These are phyloP conservation scores for Echria macrotheca DNA, from an alignment of 495 filamentous ascomycete genomes.

Conservation along the genomic window DNA sequence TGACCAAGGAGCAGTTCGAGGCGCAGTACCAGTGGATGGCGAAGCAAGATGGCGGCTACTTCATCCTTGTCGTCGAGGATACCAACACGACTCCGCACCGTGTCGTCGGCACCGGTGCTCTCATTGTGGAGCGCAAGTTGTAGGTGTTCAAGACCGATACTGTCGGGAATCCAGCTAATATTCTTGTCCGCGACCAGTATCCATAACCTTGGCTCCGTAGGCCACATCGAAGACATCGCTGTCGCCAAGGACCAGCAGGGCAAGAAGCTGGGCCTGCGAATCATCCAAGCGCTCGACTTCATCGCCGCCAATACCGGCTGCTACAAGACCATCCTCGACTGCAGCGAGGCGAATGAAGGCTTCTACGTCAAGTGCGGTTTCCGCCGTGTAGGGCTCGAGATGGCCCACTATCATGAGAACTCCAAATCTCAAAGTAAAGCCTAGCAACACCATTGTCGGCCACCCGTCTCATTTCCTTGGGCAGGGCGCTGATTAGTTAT, in stretches of 20 bases:
- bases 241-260: conserved; percentile 91
- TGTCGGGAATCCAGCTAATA: too few species aligned
- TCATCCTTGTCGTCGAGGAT: conserved; percentile 76
- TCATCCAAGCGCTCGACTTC: conserved; percentile 91
- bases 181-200: too few species aligned
- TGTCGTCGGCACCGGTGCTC: conserved; percentile 79
- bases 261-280: conserved; percentile 86
- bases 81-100: conserved; percentile 38
- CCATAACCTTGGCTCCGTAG: conserved; percentile 70
- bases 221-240: conserved; percentile 97
- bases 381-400: conserved; percentile 86
- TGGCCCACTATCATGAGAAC: conserved; percentile 87
- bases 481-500: not conserved
- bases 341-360: conserved; percentile 75
- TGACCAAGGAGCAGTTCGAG: conserved; percentile 67
- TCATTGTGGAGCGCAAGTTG: conserved; percentile 87
- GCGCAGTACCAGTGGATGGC: conserved; percentile 81
- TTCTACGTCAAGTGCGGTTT: conserved; percentile 99
- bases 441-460: conserved; percentile 15
- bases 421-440: conserved; percentile 44
- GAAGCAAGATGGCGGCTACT: conserved; percentile 74
- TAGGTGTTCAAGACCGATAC: conserved; percentile 30
- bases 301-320: conserved; percentile 80
- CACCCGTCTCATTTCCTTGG: not conserved
- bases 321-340: conserved; percentile 74